These are phyloP conservation scores for Penicillium frequentans DNA, from an alignment of 2,329 filamentous ascomycete species.

Conservation along the genomic window DNA sequence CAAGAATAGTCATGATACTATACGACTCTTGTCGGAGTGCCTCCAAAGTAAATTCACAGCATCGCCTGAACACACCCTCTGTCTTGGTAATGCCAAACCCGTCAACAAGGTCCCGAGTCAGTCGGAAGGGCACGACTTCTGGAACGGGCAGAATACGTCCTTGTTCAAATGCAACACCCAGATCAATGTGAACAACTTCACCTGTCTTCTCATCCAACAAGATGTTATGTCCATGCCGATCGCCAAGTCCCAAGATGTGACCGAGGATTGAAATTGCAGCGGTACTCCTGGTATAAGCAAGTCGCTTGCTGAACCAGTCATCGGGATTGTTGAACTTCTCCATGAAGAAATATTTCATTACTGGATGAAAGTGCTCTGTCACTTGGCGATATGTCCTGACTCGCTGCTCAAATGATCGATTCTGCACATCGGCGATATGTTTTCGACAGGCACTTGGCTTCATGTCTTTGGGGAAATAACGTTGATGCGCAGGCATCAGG, in stretches of 20 bases:
- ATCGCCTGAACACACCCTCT: conserved; percentile 95
- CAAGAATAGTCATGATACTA: conserved; percentile 97
- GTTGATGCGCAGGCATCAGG: conserved; percentile 83
- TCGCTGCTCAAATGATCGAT: conserved; percentile 67
- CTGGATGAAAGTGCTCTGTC: conserved; percentile 80
- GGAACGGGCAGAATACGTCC: conserved; percentile 93
- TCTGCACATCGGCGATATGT: conserved; percentile 72
- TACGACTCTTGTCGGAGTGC: conserved; percentile 93
- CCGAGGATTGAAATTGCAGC: conserved; percentile 95
- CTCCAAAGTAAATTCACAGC: conserved; percentile 95
- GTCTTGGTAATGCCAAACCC: conserved; percentile 95
- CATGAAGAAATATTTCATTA: conserved; percentile 96
- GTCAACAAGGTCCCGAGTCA: conserved; percentile 93
- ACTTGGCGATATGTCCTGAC: conserved; percentile 76
- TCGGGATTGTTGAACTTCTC: conserved; percentile 92
- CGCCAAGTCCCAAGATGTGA: conserved; percentile 87
- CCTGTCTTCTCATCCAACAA: conserved; percentile 85
- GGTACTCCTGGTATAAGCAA: conserved; percentile 90
- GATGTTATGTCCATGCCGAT: conserved; percentile 96
- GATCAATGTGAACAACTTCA: conserved; percentile 94
- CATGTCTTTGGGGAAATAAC: conserved; percentile 81
- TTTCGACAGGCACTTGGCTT: conserved; percentile 75
- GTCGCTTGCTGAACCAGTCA: conserved; percentile 87
- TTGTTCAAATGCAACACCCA: conserved; percentile 96
- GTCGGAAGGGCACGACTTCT: conserved; percentile 90